Evolutionary conservation across 2,329 filamentous ascomycete genomes (phyloP).

Genomic region (Epichloe hybrida): DNA sequence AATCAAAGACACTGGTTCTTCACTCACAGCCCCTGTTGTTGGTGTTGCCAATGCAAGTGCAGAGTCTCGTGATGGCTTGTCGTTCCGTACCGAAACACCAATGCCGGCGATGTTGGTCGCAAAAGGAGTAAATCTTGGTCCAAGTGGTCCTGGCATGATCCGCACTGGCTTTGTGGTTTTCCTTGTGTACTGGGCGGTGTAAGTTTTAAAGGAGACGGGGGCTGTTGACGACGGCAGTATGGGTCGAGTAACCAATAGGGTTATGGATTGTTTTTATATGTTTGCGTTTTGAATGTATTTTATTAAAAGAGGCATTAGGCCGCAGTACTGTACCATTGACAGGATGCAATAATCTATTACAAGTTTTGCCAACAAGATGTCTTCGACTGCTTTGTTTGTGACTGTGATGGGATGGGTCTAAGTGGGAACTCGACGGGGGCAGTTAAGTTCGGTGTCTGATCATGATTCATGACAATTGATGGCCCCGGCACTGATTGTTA

Average conservation of each 20-base stretch:
- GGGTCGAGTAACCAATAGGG: background rate
- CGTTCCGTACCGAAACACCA: background rate
- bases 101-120: constrained; percentile 1
- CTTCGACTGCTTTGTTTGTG: background rate
- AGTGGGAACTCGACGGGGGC: too few species aligned
- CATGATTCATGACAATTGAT: too few species aligned
- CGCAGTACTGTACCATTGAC: constrained; percentile 1
- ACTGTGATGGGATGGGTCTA: background rate
- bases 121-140: background rate
- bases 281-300: constrained; percentile 7
- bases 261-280: constrained; percentile 5
- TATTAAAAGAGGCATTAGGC: constrained; percentile 4
- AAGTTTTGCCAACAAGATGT: background rate
- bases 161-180: background rate
- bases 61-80: background rate
- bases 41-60: background rate
- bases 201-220: background rate
- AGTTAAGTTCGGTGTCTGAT: too few species aligned
- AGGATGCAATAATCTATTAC: constrained; percentile 5
- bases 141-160: background rate
- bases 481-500: too few species aligned
- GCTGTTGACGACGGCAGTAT: background rate
- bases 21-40: background rate
- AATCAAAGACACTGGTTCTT: background rate
- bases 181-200: background rate